Percentiles rank a stretch among this genome's conserved stretches.
phyloP scores from a whole-genome alignment of 257 asterid genomes.

The Ballota nigra region DNA sequence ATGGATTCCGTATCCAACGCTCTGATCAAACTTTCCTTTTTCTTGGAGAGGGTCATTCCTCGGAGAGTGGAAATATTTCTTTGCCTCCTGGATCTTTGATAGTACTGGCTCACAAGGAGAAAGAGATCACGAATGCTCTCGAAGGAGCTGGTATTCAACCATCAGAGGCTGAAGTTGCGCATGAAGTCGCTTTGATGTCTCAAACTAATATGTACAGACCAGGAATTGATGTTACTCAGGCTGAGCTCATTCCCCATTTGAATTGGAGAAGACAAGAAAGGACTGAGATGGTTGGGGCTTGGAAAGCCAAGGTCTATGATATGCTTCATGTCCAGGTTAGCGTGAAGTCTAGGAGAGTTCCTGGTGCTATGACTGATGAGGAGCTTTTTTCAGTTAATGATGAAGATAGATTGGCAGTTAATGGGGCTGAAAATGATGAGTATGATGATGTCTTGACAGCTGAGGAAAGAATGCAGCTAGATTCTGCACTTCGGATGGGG shows the following conservation, averaged over 20 bases:
- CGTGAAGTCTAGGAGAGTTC: constrained; percentile 97
- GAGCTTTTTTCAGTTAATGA: constrained; percentile 86
- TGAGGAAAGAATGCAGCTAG: constrained; percentile 88
- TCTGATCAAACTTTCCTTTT: constrained; percentile 96
- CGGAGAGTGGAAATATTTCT: constrained; percentile 62
- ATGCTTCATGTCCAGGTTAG: constrained; percentile 96
- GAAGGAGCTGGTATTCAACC: constrained; percentile 98
- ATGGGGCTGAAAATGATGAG: constrained; percentile 60
- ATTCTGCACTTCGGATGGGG: constrained; percentile 86
- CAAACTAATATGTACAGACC: constrained; percentile 99
- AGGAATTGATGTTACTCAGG: constrained; percentile 98
- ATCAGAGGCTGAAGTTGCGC: constrained; percentile 95
- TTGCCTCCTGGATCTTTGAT: constrained; percentile 93
- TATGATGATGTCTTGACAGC: constrained; percentile 90
- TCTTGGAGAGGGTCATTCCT: constrained; percentile 84
- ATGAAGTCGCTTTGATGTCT: constrained; percentile 96
- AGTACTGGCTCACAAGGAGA: constrained; percentile 91
- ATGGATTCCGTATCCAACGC: constrained; percentile 95
- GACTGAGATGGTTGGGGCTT: constrained; percentile 88
- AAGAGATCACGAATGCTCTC: constrained; percentile 89
- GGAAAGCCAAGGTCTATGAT: constrained; percentile 96
- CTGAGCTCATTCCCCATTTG: constrained; percentile 88
- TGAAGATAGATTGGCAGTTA: constrained; percentile 59
- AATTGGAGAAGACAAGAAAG: constrained; percentile 98
- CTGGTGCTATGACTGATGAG: constrained; percentile 99